phyloP scores from a whole-genome alignment of 140 eudicot species.

The Anethum foeniculum region DNA sequence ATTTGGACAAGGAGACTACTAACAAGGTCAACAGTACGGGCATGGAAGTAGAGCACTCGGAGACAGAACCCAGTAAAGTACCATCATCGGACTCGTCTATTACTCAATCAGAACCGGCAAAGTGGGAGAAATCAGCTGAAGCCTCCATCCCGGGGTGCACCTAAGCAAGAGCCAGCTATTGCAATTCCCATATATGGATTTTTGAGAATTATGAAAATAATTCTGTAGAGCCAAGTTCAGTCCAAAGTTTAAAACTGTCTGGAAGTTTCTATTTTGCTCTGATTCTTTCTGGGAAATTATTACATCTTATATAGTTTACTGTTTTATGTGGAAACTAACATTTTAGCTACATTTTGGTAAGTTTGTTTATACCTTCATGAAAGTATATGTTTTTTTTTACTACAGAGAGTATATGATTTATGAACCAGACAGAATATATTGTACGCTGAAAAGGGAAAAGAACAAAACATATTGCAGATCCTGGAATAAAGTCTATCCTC shows the following conservation, averaged over 20 bases:
- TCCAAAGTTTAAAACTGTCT: not conserved
- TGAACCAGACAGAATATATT: no score
- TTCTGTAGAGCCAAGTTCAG: not conserved
- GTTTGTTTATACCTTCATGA: not conserved
- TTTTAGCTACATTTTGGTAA: not conserved
- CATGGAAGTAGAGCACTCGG: constrained; percentile 2
- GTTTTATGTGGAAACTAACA: not conserved
- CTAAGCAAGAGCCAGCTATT: not conserved
- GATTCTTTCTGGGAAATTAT: not conserved
- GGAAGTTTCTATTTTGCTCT: not conserved
- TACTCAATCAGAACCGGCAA: constrained; percentile 13
- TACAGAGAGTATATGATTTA: not conserved
- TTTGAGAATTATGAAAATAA: not conserved
- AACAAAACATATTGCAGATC: not conserved
- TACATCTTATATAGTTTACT: not conserved
- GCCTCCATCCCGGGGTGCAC: constrained; percentile 6
- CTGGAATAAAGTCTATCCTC: no score
- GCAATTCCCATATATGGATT: constrained; percentile 4
- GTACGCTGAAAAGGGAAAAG: no score
- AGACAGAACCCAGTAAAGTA: not conserved
- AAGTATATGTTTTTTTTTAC: not conserved
- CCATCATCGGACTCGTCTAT: not conserved
- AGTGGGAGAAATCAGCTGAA: constrained; percentile 28
- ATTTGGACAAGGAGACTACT: constrained; percentile 22
- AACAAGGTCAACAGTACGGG: constrained; percentile 12